Evolutionary conservation across 23 red algal genomes (phyloP).

Genomic region (Chondrus crispus): DNA sequence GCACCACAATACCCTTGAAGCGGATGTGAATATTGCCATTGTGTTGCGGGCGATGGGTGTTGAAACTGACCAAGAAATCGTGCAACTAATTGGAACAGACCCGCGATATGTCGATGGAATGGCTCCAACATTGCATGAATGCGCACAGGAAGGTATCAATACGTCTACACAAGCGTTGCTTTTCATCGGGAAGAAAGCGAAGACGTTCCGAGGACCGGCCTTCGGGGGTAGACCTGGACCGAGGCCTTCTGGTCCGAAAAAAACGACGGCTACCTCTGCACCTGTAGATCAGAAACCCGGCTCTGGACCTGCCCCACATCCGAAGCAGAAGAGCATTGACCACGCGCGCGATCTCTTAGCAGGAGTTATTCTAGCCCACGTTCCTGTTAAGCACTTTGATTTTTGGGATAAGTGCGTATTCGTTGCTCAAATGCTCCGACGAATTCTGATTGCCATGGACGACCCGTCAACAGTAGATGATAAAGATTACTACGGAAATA

Average conservation of each 20-base stretch:
- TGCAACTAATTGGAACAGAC: constrained; percentile 82
- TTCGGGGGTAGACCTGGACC: constrained; percentile 8
- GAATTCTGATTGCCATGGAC: constrained; percentile 71
- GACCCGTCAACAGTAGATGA: constrained; percentile 86
- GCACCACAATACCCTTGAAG: constrained; percentile 87
- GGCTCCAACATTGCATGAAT: constrained; percentile 63
- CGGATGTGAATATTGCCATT: constrained; percentile 86
- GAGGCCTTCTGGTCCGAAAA: neutral
- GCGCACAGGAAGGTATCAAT: constrained; percentile 60
- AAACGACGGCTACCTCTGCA: neutral
- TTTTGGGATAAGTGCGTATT: constrained; percentile 81
- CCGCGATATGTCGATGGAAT: constrained; percentile 61
- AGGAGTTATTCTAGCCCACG: constrained; percentile 70
- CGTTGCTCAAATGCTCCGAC: constrained; percentile 83
- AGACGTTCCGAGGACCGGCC: constrained; percentile 15
- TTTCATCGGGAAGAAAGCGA: constrained; percentile 66
- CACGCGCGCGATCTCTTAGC: constrained; percentile 71
- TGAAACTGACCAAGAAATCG: constrained; percentile 76
- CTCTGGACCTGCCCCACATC: neutral
- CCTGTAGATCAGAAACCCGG: neutral
- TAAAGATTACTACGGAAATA: constrained; percentile 99
- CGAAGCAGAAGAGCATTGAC: constrained; percentile 49
- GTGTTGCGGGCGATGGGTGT: constrained; percentile 90
- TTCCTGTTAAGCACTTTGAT: constrained; percentile 73
- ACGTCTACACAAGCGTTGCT: constrained; percentile 52